Evolutionary conservation across 495 filamentous ascomycete species (phyloP).

Genomic region (Astrothelium subdiscretum): DNA sequence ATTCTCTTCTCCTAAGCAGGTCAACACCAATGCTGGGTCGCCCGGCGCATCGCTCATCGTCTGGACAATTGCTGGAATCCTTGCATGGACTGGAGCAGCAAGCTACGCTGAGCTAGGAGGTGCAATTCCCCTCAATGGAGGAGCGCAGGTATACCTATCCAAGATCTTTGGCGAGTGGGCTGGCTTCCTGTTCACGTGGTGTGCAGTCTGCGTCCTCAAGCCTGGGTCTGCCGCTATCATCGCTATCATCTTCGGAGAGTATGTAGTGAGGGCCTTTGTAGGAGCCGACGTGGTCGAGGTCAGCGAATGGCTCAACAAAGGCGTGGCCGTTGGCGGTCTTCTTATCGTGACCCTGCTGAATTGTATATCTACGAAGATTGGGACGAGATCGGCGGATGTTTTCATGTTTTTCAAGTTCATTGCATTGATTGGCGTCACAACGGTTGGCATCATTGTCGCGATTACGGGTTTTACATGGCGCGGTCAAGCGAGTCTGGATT

Average conservation of each 20-base stretch:
- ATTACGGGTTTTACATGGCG: slow-evolving; percentile 68
- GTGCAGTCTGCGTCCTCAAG: slow-evolving; percentile 85
- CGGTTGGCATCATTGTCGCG: slow-evolving; percentile 84
- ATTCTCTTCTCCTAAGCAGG: slow-evolving; percentile 89
- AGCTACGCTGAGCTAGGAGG: slow-evolving; percentile 95
- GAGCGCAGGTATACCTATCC: slow-evolving; percentile 80
- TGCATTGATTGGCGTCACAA: slow-evolving; percentile 73
- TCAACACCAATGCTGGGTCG: slow-evolving; percentile 85
- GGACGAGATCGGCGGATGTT: slow-evolving; percentile 70
- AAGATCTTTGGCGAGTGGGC: slow-evolving; percentile 92
- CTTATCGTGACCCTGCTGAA: slow-evolving; percentile 70
- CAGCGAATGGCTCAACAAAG: slow-evolving; percentile 83
- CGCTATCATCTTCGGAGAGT: slow-evolving; percentile 95
- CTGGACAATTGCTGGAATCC: slow-evolving; percentile 77
- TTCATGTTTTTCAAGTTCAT: slow-evolving; percentile 97
- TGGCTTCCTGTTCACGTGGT: slow-evolving; percentile 93
- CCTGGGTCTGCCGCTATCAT: slow-evolving; percentile 90
- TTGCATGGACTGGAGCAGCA: slow-evolving; percentile 94
- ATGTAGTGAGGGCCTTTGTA: slow-evolving; percentile 74
- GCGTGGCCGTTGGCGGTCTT: slow-evolving; percentile 67
- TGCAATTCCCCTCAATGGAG: slow-evolving; percentile 90
- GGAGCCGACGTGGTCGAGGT: slow-evolving; percentile 65
- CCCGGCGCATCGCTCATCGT: slow-evolving; percentile 83
- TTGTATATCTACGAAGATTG: slow-evolving; percentile 79
- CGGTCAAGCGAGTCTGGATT: slow-evolving; percentile 67